Evolutionary conservation across 192 early-diverging fungal species (phyloP).

Genomic region (Coemansia sp.): DNA sequence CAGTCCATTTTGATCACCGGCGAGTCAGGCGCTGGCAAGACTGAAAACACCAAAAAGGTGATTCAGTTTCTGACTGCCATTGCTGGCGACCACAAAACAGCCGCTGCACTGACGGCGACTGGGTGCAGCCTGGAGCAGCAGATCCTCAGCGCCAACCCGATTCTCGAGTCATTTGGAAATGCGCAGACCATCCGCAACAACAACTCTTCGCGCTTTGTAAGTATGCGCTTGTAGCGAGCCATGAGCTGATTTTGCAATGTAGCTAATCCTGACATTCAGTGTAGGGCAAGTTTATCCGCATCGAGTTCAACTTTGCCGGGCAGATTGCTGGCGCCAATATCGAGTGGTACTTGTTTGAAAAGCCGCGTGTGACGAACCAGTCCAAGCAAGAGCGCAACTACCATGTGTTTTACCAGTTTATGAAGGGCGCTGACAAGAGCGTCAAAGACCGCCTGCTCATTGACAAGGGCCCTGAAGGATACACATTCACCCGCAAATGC

Average conservation of each 20-base stretch:
- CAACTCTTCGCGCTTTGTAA: constrained; percentile 94
- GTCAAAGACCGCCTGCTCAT: constrained; percentile 77
- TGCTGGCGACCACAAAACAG: constrained; percentile 62
- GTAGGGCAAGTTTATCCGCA: constrained; percentile 95
- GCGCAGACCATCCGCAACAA: constrained; percentile 98
- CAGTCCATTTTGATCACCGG: constrained; percentile 99
- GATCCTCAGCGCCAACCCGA: constrained; percentile 95
- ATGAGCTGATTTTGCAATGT: neutral
- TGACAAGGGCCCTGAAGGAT: constrained; percentile 72
- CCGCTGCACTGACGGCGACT: constrained; percentile 20
- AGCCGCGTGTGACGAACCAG: constrained; percentile 93
- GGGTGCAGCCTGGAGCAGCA: constrained; percentile 78
- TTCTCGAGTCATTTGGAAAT: constrained; percentile 97
- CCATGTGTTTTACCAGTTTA: constrained; percentile 98
- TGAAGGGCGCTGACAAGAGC: constrained; percentile 76
- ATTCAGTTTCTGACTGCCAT: constrained; percentile 96
- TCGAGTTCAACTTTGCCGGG: constrained; percentile 87
- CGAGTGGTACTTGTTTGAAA: constrained; percentile 96
- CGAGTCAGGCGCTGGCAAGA: constrained; percentile 99
- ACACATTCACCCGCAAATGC: constrained; percentile 79
- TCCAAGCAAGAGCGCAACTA: constrained; percentile 91
- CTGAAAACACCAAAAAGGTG: constrained; percentile 99
- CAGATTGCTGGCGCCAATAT: constrained; percentile 95
- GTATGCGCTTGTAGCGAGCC: constrained; percentile 8
- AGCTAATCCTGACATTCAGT: neutral